phyloP scores from a whole-genome alignment of 2,329 filamentous ascomycete genomes.

The Akanthomyces uredinophilus region DNA sequence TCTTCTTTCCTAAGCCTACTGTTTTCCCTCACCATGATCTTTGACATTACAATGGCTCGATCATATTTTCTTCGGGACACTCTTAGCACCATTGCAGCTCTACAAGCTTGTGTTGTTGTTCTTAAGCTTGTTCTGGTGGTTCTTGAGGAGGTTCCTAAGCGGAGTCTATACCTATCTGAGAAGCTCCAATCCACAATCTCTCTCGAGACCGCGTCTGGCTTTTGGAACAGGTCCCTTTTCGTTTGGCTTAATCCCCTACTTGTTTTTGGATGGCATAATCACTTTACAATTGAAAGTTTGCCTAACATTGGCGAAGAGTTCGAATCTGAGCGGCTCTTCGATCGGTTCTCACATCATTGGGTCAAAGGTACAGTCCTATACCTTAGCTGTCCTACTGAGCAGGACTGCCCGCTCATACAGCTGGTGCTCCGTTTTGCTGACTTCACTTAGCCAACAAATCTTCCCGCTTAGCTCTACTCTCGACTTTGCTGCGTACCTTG shows the following conservation, averaged over 20 bases:
- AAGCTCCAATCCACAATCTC: not conserved
- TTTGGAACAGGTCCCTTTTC: slow-evolving; percentile 9
- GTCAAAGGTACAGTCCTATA: not conserved
- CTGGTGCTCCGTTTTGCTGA: no score
- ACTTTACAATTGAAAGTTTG: not conserved
- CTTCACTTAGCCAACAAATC: no score
- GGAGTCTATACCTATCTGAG: not conserved
- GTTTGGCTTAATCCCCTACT: slow-evolving; percentile 3
- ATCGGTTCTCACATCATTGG: not conserved
- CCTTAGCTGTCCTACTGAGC: no score
- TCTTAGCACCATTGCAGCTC: slow-evolving; percentile 19
- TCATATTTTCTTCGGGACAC: slow-evolving; percentile 28
- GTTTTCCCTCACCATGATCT: slow-evolving; percentile 27
- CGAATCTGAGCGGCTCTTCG: not conserved
- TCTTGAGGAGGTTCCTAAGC: slow-evolving; percentile 29
- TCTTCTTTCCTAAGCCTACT: slow-evolving; percentile 28
- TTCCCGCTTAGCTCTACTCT: no score
- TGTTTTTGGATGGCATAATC: not conserved
- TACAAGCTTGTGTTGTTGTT: slow-evolving; percentile 23
- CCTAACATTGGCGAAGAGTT: not conserved
- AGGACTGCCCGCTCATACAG: no score
- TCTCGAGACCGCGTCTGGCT: not conserved
- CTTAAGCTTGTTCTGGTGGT: slow-evolving; percentile 26
- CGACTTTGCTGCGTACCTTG: no score
- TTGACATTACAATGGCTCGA: slow-evolving; percentile 28